Conservation (phyloP, 805 yeast genomes). For the Ogataea paraovalis region DNA sequence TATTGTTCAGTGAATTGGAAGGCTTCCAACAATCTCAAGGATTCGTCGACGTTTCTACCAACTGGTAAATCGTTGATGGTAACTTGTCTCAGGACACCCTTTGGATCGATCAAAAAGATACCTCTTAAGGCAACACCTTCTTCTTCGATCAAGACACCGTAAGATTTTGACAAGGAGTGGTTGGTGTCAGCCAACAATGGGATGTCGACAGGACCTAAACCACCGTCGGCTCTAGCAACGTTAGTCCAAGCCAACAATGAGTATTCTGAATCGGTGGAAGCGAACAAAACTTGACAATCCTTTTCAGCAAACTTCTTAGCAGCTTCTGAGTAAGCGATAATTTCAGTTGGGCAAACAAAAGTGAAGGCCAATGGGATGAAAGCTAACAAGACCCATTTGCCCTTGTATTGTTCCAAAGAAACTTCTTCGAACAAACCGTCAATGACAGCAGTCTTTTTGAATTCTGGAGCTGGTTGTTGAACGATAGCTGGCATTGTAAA, state of each 20-base stretch:
- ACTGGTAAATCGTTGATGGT: constrained; percentile 99
- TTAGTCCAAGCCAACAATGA: constrained; percentile 98
- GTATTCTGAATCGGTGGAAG: constrained; percentile 98
- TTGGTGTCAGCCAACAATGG: constrained; percentile 96
- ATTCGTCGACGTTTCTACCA: constrained; percentile 98
- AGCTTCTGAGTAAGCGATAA: constrained; percentile 97
- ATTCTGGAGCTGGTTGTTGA: constrained; percentile 94
- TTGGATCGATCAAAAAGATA: constrained; percentile 95
- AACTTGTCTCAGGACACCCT: constrained; percentile 90
- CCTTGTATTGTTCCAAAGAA: constrained; percentile 91
- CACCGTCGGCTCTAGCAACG: constrained; percentile 95
- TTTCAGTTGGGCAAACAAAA: constrained; percentile 98
- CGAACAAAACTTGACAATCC: constrained; percentile 86
- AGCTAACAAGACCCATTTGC: constrained; percentile 96
- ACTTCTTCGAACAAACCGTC: constrained; percentile 96
- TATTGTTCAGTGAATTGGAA: constrained; percentile 99
- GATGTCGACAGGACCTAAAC: constrained; percentile 90
- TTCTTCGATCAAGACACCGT: constrained; percentile 96
- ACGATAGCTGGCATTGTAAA: constrained; percentile 77
- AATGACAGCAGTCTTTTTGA: constrained; percentile 95
- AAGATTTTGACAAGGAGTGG: constrained; percentile 91
- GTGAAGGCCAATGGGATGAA: constrained; percentile 99
- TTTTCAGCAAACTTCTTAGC: constrained; percentile 82
- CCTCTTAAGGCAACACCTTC: constrained; percentile 98
- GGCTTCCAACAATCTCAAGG: constrained; percentile 95